Percentiles rank a stretch among this genome's conserved stretches.
Evolutionary conservation across 1,139 yeast species (phyloP).

Genomic region (Entelexis sorbosivorans): DNA sequence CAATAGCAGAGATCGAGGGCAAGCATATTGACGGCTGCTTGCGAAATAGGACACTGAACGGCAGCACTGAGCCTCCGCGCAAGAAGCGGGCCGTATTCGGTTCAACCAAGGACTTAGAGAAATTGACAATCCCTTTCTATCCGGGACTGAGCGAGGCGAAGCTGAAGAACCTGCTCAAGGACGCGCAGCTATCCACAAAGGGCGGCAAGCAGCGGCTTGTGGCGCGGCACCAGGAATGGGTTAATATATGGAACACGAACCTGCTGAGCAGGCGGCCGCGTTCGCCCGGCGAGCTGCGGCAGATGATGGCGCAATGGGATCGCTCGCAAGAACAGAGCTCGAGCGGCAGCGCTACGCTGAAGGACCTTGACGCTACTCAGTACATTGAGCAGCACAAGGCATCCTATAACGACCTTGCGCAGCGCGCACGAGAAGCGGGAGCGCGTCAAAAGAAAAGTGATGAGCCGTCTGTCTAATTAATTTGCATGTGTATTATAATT

Average conservation of each 20-base stretch:
- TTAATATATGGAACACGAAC: slow-evolving; percentile 72
- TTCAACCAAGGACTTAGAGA: background rate
- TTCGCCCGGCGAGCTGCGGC: slow-evolving; percentile 43
- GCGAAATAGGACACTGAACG: background rate
- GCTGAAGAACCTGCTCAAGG: slow-evolving; percentile 48
- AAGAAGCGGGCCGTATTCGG: slow-evolving; percentile 8
- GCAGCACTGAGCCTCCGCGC: background rate
- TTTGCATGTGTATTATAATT: background rate
- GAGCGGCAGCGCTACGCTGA: slow-evolving; percentile 21
- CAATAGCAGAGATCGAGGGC: slow-evolving; percentile 48
- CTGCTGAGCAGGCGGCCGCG: slow-evolving; percentile 68
- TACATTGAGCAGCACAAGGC: slow-evolving; percentile 44
- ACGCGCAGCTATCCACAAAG: slow-evolving; percentile 44
- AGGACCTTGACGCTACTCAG: slow-evolving; percentile 34
- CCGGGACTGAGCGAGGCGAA: slow-evolving; percentile 41
- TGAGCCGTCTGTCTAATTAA: background rate
- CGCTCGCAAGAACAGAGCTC: slow-evolving; percentile 22
- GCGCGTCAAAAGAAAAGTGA: background rate
- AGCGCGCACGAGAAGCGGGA: slow-evolving; percentile 35
- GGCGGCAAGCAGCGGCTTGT: slow-evolving; percentile 62
- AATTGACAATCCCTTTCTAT: slow-evolving; percentile 18
- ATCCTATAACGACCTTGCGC: slow-evolving; percentile 45
- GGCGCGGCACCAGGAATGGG: slow-evolving; percentile 64
- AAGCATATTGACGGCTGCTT: slow-evolving; percentile 66
- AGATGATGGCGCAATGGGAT: slow-evolving; percentile 63